Evolutionary conservation across 2,329 filamentous ascomycete genomes (phyloP).

Genomic region (Hymenoscyphus infarciens): DNA sequence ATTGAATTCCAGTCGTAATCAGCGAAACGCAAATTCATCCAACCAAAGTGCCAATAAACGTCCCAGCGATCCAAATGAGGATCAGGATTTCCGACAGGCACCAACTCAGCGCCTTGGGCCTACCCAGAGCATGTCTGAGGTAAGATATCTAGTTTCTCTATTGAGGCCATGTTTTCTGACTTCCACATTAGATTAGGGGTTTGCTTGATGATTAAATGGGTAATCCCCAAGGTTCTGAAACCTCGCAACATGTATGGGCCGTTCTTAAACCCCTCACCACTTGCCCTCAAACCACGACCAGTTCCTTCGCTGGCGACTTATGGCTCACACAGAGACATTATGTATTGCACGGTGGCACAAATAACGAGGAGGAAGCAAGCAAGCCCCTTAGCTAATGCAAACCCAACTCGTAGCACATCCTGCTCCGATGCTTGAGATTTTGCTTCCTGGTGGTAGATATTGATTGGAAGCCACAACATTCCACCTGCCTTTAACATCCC

Average conservation of each 20-base stretch:
- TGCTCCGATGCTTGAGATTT: conserved; percentile 65
- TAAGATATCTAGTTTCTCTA: conserved; percentile 38
- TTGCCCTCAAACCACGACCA: background rate
- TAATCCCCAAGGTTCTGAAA: background rate
- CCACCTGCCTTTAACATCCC: conserved; percentile 66
- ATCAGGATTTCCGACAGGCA: background rate
- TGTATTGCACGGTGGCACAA: background rate
- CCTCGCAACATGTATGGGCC: background rate
- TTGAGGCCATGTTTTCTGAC: conserved; percentile 22
- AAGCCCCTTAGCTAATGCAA: conserved; percentile 39
- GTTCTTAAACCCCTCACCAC: background rate
- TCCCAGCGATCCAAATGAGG: background rate
- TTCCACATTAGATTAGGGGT: conserved; percentile 28
- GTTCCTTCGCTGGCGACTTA: background rate
- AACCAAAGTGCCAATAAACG: conserved; percentile 19
- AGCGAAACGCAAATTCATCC: conserved; percentile 12
- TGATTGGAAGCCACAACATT: conserved; percentile 61
- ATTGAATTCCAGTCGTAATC: conserved; percentile 27
- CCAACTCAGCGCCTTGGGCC: conserved; percentile 54
- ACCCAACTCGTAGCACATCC: conserved; percentile 91
- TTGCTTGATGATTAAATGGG: conserved; percentile 36
- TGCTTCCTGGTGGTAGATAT: conserved; percentile 48
- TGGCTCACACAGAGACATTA: background rate
- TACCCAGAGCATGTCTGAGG: conserved; percentile 71
- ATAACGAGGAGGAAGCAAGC: background rate